Base-by-base conservation (phyloP, 805 yeast genomes). In the Lipomyces spencermartinsiae region DNA sequence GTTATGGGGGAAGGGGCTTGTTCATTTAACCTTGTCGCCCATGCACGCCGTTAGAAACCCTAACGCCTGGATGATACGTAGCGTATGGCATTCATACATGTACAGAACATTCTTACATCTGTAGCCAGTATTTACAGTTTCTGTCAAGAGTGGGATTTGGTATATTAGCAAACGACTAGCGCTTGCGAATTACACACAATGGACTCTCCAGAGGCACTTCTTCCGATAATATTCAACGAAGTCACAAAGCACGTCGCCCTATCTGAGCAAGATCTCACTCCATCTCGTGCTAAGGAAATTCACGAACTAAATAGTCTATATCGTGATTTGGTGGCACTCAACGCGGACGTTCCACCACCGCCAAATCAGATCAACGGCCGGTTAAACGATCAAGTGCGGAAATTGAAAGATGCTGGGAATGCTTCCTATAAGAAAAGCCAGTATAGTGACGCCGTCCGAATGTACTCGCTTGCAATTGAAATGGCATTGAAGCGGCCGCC, bases 401-500 rank as follows among this genome's bases (percentile, higher is more conserved):
- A 80, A 64, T 73, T 79, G 58, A 74, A 74, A n/a, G 78, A 76
- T 12, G 66, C 75, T 25, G 84, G 79, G 12, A 68, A 74, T 22
- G 70, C 68, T 56, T 73, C 75, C 22, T 68, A 79, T 57, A 73
- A 74, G 66, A 72, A 73, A 5, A 49, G 62, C 1, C 65, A 63
- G n/a, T 58, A 55, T 29, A 69, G 66, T 16, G 84, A 81, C 37
- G 83, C 83, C 8, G 72, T 78, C 33, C 75, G 75, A 67, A 65
- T 76, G 64, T 75, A 78, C 62, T 67, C 76, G 19, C 72, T 80
- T 53, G 83, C 84, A 6, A 72, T 81, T 29, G 81, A 78, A 39
- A 75, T 79, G 76, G 82, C 81, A 19, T 71, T 77, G 53, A 74
- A 78, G 53, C 77, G 84, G 57, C 78, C 82, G 9, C 73, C 76